Conservation (phyloP, 805 yeast species). For the Pichia manshurica region DNA sequence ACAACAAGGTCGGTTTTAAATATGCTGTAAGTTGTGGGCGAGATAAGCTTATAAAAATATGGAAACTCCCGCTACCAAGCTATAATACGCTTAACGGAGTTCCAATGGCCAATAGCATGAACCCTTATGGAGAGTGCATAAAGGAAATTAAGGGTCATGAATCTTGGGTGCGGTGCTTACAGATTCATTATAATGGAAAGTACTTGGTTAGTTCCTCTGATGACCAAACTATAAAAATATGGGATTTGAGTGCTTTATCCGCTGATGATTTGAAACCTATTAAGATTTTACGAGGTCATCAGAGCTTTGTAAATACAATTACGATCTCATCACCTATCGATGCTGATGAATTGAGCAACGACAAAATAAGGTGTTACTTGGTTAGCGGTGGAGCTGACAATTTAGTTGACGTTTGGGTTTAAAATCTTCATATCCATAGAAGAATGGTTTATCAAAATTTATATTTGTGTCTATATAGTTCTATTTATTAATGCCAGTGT, state of each 20-base stretch:
- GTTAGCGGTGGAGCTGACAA: constrained; percentile 62
- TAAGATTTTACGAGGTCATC: constrained; percentile 50
- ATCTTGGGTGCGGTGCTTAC: constrained; percentile 76
- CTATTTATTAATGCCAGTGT: neutral
- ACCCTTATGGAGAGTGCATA: constrained; percentile 56
- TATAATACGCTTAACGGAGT: constrained; percentile 34
- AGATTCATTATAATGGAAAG: constrained; percentile 71
- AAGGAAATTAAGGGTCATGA: constrained; percentile 66
- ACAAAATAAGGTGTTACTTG: constrained; percentile 54
- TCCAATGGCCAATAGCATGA: constrained; percentile 41
- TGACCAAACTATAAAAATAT: constrained; percentile 66
- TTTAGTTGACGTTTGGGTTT: constrained; percentile 49
- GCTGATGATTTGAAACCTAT: constrained; percentile 13
- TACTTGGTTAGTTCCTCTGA: constrained; percentile 69
- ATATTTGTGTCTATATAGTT: neutral
- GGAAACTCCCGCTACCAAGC: constrained; percentile 70
- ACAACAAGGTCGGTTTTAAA: constrained; percentile 48
- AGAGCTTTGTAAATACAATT: constrained; percentile 68
- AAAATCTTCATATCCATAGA: neutral
- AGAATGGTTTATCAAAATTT: neutral
- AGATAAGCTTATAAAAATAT: constrained; percentile 66
- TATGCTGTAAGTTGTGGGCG: constrained; percentile 77
- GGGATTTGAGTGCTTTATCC: constrained; percentile 52
- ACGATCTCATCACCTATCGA: constrained; percentile 42
- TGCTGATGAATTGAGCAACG: constrained; percentile 23